phyloP scores from a whole-genome alignment of 805 yeast genomes.

The Lachancea kluyveri region DNA sequence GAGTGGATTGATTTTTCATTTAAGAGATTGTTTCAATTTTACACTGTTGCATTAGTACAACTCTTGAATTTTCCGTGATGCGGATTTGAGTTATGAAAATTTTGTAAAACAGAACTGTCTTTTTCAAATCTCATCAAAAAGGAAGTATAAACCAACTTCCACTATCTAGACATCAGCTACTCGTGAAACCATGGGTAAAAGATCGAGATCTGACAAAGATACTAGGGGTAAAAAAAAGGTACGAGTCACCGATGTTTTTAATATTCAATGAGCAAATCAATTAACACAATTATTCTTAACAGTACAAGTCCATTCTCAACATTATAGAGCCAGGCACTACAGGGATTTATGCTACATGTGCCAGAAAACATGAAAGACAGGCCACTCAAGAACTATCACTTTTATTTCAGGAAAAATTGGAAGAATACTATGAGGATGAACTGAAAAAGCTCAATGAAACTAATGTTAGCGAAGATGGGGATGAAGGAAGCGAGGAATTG shows the following conservation, averaged over 20 bases:
- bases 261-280: neutral
- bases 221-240: constrained; percentile 5
- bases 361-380: constrained; percentile 68
- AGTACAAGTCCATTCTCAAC: constrained; percentile 25
- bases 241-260: neutral
- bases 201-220: constrained; percentile 2
- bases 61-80: too few relatives aligned
- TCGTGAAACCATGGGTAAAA: constrained; percentile 5
- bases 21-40: too few relatives aligned
- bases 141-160: too few relatives aligned
- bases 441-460: constrained; percentile 18
- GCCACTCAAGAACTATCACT: constrained; percentile 68
- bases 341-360: constrained; percentile 88
- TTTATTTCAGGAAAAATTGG: constrained; percentile 49
- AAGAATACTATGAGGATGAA: constrained; percentile 39
- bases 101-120: too few relatives aligned
- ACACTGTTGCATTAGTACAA: too few relatives aligned
- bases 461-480: constrained; percentile 14
- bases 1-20: too few relatives aligned
- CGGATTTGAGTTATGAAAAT: too few relatives aligned
- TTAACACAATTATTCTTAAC: constrained; percentile 2
- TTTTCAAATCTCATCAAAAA: too few relatives aligned
- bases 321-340: constrained; percentile 72
- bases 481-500: constrained; percentile 34
- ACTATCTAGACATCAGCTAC: too few relatives aligned